Conservation (phyloP, 257 asterid genomes). For the Plantago ovata region DNA sequence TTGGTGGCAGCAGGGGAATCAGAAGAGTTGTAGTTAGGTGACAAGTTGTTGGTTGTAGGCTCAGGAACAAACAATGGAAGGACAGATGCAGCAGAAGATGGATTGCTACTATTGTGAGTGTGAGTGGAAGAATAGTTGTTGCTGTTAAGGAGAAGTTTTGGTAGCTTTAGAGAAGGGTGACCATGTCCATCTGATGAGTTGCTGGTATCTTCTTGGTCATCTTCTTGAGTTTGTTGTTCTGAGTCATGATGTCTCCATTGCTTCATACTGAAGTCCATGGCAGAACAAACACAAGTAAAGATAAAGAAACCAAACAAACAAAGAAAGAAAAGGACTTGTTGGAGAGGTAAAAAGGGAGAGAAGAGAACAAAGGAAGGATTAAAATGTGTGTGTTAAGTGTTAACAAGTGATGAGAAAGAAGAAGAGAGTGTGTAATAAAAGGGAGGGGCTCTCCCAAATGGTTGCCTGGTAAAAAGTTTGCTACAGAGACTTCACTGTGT, state of each 20-base stretch:
- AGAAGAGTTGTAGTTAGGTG: constrained; percentile 42
- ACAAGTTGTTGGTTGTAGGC: constrained; percentile 43
- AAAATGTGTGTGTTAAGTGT: neutral
- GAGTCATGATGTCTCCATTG: constrained; percentile 61
- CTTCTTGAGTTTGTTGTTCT: constrained; percentile 38
- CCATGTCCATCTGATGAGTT: neutral
- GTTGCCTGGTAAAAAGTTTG: constrained; percentile 1
- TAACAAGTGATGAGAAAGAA: no score
- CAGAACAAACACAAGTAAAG: neutral
- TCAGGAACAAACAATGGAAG: constrained; percentile 77
- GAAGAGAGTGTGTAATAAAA: neutral
- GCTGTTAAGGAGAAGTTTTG: constrained; percentile 42
- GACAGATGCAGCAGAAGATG: constrained; percentile 25
- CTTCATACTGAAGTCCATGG: constrained; percentile 79
- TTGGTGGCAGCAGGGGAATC: constrained; percentile 47
- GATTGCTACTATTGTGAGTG: no score
- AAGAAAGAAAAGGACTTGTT: neutral
- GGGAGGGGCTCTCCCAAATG: no score
- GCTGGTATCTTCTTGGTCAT: neutral
- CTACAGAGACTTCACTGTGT: neutral
- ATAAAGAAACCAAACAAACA: no score
- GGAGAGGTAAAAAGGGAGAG: neutral
- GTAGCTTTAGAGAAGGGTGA: constrained; percentile 43
- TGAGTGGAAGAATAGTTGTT: constrained; percentile 3
- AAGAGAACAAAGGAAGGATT: neutral